Base-by-base conservation (phyloP, 176 grass and related monocot species). In the Phyllostachys edulis region DNA sequence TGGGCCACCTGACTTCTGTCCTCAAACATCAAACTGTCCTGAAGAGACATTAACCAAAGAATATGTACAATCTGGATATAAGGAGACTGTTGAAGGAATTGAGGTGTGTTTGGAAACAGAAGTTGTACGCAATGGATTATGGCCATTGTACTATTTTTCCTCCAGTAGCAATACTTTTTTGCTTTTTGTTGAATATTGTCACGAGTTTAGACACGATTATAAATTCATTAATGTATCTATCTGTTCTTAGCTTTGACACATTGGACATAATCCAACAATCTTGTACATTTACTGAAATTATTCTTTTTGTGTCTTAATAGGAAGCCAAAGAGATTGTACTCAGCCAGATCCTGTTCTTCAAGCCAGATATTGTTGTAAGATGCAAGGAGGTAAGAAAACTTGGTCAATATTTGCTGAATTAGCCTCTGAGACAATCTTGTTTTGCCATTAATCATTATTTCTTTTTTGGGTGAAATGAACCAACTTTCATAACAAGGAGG, bases 21-120 rank as follows among this genome's bases (percentile, higher is more conserved):
- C 97, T 42, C 97, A 96, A 88, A 91, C 93, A 9, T 77, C 86
- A 70, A 92, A 87, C 83, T 99, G 97, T 89, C 97, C 93, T 56
- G 97, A 99, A 91, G 97, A 99, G 89, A 99, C 90, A n/a, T 84
- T 96, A 84, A 99, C 90, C 54, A 99, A 71, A 94, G 97, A 99
- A 81, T 96, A 96, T 91, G 88, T 94, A 21, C 93, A 94, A 85
- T 79, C 78, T 77, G 97, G 97, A 63, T 99, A 99, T 75, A 99
- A 99, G 69, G 97, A 99, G 82, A 96, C 97, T 37, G 93, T 96
- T 85, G 97, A 94, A 85, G 97, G 97, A 91, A 99, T 99, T 54
- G 97, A 99, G 97, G 97, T 96, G 76, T 52, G 91, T 85, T 75
- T 78, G 20, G 38, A 79, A 67, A 67, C 51, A 85, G 13, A 70